Conservation (phyloP, 768 basidiomycete species). For the Rhodotorula toruloides region DNA sequence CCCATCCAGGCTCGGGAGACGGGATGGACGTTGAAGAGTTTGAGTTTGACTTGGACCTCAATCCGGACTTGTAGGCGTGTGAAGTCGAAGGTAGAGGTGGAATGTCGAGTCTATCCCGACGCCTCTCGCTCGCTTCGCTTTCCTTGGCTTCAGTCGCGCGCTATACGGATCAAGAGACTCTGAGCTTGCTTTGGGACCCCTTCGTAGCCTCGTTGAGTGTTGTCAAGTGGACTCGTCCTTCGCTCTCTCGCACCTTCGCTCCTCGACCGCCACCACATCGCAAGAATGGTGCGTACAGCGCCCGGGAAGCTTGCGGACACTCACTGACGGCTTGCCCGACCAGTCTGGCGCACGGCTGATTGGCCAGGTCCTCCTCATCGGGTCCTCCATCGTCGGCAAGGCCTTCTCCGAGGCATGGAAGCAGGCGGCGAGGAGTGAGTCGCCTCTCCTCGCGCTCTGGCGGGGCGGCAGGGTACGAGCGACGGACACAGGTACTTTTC, state of each 20-base stretch:
- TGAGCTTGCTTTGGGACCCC: too few species aligned
- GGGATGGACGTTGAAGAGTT: constrained; percentile 34
- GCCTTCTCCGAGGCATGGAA: constrained; percentile 82
- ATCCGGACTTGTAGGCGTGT: constrained; percentile 50
- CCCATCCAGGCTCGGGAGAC: background rate
- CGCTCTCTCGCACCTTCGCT: background rate
- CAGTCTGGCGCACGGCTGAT: constrained; percentile 75
- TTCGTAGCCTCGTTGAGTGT: too few species aligned
- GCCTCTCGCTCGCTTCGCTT: too few species aligned
- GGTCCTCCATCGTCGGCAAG: constrained; percentile 78
- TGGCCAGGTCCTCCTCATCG: constrained; percentile 71
- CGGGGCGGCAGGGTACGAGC: too few species aligned
- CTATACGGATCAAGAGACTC: too few species aligned
- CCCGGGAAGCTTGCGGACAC: too few species aligned
- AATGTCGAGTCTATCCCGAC: too few species aligned
- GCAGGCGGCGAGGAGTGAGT: constrained; percentile 83
- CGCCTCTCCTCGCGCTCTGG: background rate
- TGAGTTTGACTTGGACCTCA: constrained; percentile 40
- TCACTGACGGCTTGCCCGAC: too few species aligned
- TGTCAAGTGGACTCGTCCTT: too few species aligned
- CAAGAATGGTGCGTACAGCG: background rate
- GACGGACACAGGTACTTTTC: too few species aligned
- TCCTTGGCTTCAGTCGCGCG: too few species aligned
- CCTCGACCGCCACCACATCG: background rate
- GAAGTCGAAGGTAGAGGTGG: background rate